Conservation (phyloP, 805 yeast genomes). For the Saturnispora sanitii region DNA sequence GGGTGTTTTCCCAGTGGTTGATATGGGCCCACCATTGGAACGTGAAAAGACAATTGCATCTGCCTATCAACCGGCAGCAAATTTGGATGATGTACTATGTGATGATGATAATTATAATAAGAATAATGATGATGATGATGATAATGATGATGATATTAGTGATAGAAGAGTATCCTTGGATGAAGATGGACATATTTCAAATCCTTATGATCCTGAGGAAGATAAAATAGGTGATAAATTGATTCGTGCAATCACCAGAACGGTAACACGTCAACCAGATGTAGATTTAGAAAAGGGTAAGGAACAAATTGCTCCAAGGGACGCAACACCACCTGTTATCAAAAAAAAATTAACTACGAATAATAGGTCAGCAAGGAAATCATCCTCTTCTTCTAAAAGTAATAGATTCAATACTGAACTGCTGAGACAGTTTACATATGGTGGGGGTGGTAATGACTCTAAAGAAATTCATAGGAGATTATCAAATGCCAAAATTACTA, state of each 20-base stretch:
- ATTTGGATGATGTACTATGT: conserved; percentile 7
- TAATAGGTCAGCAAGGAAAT: background rate
- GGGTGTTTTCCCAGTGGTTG: conserved; percentile 72
- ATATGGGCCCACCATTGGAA: conserved; percentile 58
- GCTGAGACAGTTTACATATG: conserved; percentile 23
- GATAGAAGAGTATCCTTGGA: conserved; percentile 15
- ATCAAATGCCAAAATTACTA: conserved; percentile 31
- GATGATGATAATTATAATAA: conserved; percentile 21
- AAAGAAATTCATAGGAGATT: conserved; percentile 27
- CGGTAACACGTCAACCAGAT: conserved; percentile 12
- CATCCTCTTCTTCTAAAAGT: background rate
- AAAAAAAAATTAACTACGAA: conserved; percentile 1
- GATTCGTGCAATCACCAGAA: conserved; percentile 20
- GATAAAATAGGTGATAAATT: conserved; percentile 21
- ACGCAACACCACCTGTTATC: too few species aligned
- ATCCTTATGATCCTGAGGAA: conserved; percentile 20
- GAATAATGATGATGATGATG: conserved; percentile 13
- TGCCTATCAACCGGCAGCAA: conserved; percentile 16
- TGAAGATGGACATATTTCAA: conserved; percentile 18
- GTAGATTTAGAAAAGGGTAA: too few species aligned
- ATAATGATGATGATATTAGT: conserved; percentile 20
- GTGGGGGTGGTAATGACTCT: conserved; percentile 24
- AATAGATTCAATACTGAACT: conserved; percentile 10
- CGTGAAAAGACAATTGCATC: conserved; percentile 52
- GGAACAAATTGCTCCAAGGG: too few species aligned